phyloP scores from a whole-genome alignment of 768 basidiomycete species.

The Calocybe gangraenosa region DNA sequence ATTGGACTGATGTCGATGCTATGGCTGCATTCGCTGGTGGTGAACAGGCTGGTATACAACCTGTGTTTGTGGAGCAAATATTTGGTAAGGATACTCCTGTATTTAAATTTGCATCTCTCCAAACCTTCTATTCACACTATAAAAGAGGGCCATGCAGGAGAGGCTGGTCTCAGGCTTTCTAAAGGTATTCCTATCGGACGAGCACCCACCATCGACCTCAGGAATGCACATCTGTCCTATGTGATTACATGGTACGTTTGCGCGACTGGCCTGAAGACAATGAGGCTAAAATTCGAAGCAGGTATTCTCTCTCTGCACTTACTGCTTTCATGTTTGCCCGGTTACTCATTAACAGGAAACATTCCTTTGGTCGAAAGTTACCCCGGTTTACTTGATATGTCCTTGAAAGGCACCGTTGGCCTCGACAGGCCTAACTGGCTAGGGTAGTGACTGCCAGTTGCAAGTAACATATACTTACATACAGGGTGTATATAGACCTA shows the following conservation, averaged over 20 bases:
- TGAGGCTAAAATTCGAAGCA: constrained; percentile 24
- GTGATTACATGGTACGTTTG: constrained; percentile 81
- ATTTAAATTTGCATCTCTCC: background rate
- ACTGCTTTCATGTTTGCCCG: constrained; percentile 82
- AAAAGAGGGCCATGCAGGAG: constrained; percentile 81
- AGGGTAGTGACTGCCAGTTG: too few species aligned
- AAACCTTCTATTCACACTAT: constrained; percentile 6
- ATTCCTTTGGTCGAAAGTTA: constrained; percentile 43
- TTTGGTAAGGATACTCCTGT: constrained; percentile 56
- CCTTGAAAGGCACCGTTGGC: too few species aligned
- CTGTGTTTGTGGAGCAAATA: constrained; percentile 87
- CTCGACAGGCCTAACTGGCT: too few species aligned
- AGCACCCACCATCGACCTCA: constrained; percentile 74
- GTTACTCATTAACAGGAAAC: constrained; percentile 54
- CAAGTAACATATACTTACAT: too few species aligned
- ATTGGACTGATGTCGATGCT: constrained; percentile 81
- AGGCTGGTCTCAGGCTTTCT: constrained; percentile 51
- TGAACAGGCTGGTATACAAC: constrained; percentile 66
- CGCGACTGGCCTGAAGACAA: background rate
- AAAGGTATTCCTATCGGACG: constrained; percentile 87
- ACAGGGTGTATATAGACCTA: too few species aligned
- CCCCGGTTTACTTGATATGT: constrained; percentile 43
- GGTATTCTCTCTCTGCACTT: constrained; percentile 86
- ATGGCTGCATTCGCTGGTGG: constrained; percentile 82
- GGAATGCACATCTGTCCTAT: constrained; percentile 94